Percentiles rank a stretch among this genome's conserved stretches.
phyloP scores from a whole-genome alignment of 371 early-diverging fungal species.

The Quaeritorhiza haematococci region DNA sequence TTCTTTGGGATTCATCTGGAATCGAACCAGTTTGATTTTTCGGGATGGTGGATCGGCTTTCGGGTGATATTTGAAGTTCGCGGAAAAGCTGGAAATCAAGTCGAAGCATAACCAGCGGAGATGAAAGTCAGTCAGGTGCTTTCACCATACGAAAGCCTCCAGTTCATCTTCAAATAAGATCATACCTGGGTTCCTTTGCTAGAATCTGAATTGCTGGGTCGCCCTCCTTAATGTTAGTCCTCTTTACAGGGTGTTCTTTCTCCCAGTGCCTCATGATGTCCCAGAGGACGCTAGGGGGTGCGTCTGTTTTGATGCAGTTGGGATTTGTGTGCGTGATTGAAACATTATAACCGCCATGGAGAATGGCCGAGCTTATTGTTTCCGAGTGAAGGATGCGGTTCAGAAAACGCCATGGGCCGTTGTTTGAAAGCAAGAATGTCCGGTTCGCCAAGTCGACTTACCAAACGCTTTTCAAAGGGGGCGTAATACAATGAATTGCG shows the following conservation, averaged over 20 bases:
- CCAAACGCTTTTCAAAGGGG: slow-evolving; percentile 14
- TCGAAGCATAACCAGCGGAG: background rate
- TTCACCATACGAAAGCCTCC: slow-evolving; percentile 15
- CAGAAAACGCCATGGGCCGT: no score
- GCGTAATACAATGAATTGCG: slow-evolving; percentile 62
- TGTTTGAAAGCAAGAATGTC: background rate
- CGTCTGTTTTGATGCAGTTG: slow-evolving; percentile 92
- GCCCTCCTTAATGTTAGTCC: slow-evolving; percentile 58
- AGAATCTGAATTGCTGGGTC: slow-evolving; percentile 69
- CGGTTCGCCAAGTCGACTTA: background rate
- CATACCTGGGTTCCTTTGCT: slow-evolving; percentile 47
- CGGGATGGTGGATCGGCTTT: slow-evolving; percentile 71
- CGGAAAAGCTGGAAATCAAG: slow-evolving; percentile 36
- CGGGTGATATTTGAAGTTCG: slow-evolving; percentile 65
- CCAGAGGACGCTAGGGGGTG: slow-evolving; percentile 87
- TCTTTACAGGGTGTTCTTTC: slow-evolving; percentile 62
- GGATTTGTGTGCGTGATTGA: slow-evolving; percentile 87
- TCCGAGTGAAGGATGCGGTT: background rate
- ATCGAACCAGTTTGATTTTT: slow-evolving; percentile 78
- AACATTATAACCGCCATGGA: slow-evolving; percentile 87
- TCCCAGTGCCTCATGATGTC: slow-evolving; percentile 81
- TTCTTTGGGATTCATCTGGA: slow-evolving; percentile 87
- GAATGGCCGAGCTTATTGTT: slow-evolving; percentile 75
- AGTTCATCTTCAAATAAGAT: background rate
- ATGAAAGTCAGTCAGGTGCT: slow-evolving; percentile 2